A percentile compares a stretch with the other conserved stretches of the same genome.
These are phyloP conservation scores for Saturnispora dispora DNA, from an alignment of 805 yeast species.

Conservation along the genomic window DNA sequence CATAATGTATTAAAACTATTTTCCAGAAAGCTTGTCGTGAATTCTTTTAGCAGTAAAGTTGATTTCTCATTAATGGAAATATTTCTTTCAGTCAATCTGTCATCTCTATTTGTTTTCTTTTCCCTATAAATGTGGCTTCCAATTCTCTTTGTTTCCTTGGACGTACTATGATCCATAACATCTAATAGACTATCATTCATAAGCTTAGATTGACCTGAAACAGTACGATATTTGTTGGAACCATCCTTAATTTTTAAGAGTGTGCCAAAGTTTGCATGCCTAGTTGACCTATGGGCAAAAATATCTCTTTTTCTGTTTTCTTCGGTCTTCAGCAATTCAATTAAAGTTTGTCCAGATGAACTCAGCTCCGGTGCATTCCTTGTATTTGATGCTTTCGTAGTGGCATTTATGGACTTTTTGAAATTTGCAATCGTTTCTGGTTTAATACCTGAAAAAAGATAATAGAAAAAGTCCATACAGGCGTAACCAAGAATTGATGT, in stretches of 20 bases:
- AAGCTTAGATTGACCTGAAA: slow-evolving; percentile 58
- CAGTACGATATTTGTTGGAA: slow-evolving; percentile 43
- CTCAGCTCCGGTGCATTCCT: neutral
- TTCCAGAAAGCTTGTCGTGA: slow-evolving; percentile 54
- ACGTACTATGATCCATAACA: slow-evolving; percentile 56
- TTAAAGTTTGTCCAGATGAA: slow-evolving; percentile 27
- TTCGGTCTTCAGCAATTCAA: slow-evolving; percentile 53
- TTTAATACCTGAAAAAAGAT: slow-evolving; percentile 50
- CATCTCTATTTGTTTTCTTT: slow-evolving; percentile 25
- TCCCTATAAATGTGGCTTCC: slow-evolving; percentile 45
- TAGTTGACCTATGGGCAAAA: slow-evolving; percentile 21
- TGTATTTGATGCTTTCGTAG: neutral
- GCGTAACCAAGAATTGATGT: slow-evolving; percentile 50
- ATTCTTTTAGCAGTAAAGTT: slow-evolving; percentile 26
- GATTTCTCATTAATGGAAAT: neutral
- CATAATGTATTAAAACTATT: slow-evolving; percentile 68
- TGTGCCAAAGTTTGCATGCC: slow-evolving; percentile 92
- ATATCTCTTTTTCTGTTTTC: slow-evolving; percentile 34
- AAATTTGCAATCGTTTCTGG: slow-evolving; percentile 21
- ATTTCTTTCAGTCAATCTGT: slow-evolving; percentile 5
- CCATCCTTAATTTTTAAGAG: slow-evolving; percentile 61
- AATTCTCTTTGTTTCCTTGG: slow-evolving; percentile 39
- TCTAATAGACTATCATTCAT: slow-evolving; percentile 40
- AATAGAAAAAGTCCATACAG: slow-evolving; percentile 61
- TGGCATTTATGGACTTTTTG: neutral